These are phyloP conservation scores for Dactylellina cionopaga DNA, from an alignment of 2,329 filamentous ascomycete species.

Conservation along the genomic window DNA sequence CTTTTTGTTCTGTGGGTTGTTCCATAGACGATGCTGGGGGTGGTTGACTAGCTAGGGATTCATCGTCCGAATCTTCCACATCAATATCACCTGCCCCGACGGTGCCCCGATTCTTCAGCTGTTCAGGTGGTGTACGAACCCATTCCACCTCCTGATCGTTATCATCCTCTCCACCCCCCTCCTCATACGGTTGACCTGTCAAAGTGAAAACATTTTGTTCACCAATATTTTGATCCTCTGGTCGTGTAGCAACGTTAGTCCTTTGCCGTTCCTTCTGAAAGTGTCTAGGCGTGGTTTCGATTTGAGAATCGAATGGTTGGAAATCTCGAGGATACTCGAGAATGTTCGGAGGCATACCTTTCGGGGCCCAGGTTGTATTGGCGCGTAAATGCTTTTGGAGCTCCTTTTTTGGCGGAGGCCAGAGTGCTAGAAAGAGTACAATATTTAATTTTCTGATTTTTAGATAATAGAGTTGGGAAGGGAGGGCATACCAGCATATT, in stretches of 20 bases:
- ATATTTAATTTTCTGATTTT: neutral
- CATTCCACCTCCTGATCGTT: slow-evolving; percentile 10
- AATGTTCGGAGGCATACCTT: slow-evolving; percentile 1
- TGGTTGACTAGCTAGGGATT: slow-evolving; percentile 16
- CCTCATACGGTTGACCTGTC: slow-evolving; percentile 2
- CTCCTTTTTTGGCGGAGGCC: slow-evolving; percentile 38
- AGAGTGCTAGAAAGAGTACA: slow-evolving; percentile 25
- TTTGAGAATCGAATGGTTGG: slow-evolving; percentile 22
- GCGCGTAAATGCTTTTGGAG: slow-evolving; percentile 27
- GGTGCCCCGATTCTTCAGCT: slow-evolving; percentile 6
- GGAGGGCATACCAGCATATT: neutral
- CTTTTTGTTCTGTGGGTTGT: neutral
- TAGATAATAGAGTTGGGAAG: neutral
- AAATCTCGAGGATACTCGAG: slow-evolving; percentile 41
- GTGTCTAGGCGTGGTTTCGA: slow-evolving; percentile 18
- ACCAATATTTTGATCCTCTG: neutral
- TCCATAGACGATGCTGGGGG: slow-evolving; percentile 23
- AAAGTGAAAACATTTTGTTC: slow-evolving; percentile 40
- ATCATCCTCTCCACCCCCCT: neutral
- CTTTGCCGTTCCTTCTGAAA: neutral
- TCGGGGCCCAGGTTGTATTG: neutral
- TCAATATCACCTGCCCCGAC: neutral
- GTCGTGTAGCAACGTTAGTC: neutral
- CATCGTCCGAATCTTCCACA: slow-evolving; percentile 16
- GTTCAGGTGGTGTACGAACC: slow-evolving; percentile 12